A percentile compares a stretch with the other conserved stretches of the same genome.
Evolutionary conservation across 495 filamentous ascomycete species (phyloP).

Genomic region (Aspergillus campestris): DNA sequence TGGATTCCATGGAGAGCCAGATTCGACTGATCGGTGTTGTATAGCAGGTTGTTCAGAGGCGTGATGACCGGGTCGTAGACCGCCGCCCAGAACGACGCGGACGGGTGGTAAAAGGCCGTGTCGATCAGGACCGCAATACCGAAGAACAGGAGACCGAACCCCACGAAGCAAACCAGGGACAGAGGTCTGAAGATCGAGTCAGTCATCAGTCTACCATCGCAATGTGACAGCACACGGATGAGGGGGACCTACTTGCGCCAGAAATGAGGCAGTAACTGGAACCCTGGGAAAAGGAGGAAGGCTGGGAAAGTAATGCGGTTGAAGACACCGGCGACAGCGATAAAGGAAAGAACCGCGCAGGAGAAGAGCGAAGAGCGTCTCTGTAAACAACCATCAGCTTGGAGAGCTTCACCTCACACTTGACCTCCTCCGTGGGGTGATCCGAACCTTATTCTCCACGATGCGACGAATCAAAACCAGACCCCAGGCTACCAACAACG

Average conservation of each 20-base stretch:
- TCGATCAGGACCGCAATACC: conserved; percentile 70
- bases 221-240: neutral
- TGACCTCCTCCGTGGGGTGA: conserved; percentile 1
- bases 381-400: conserved; percentile 32
- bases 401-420: neutral
- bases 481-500: conserved; percentile 82
- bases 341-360: conserved; percentile 65
- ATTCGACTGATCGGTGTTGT: conserved; percentile 71
- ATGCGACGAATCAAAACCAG: conserved; percentile 85
- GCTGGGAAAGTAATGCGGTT: conserved; percentile 97
- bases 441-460: conserved; percentile 58
- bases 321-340: conserved; percentile 79
- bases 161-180: conserved; percentile 52
- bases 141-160: conserved; percentile 54
- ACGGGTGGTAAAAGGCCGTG: conserved; percentile 68
- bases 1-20: conserved; percentile 86
- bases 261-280: conserved; percentile 80
- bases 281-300: conserved; percentile 70
- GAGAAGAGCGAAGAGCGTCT: conserved; percentile 67
- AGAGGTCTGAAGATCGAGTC: conserved; percentile 47
- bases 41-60: conserved; percentile 82
- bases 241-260: conserved; percentile 54
- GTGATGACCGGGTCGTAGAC: conserved; percentile 65
- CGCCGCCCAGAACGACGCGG: conserved; percentile 41
- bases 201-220: conserved; percentile 6